Evolutionary conservation across 495 filamentous ascomycete species (phyloP).

Genomic region (Hyphodiscus hymeniophilus): DNA sequence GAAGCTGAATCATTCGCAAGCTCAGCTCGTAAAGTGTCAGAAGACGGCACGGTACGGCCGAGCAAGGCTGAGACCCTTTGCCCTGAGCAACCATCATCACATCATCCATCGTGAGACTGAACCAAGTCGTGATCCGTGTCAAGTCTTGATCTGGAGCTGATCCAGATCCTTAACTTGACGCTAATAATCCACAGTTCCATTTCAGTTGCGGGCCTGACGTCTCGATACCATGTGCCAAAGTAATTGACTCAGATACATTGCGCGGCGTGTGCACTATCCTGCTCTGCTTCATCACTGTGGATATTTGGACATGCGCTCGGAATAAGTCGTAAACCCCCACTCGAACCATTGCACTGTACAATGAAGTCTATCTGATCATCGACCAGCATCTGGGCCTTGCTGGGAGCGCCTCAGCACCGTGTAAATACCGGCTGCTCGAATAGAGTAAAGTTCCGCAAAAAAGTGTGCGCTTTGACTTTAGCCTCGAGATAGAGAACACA

Average conservation of each 20-base stretch:
- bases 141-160: not conserved
- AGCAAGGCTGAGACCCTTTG: constrained; percentile 7
- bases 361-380: too few relatives aligned
- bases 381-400: not conserved
- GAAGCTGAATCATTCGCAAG: constrained; percentile 1
- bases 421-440: constrained; percentile 13
- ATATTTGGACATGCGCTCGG: too few relatives aligned
- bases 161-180: not conserved
- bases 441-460: constrained; percentile 5
- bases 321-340: constrained; percentile 3
- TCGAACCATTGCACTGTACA: not conserved
- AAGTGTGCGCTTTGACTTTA: constrained; percentile 5
- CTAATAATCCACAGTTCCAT: not conserved
- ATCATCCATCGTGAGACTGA: not conserved
- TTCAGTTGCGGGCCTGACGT: too few relatives aligned
- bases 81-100: constrained; percentile 4
- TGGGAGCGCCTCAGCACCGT: not conserved
- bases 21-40: not conserved
- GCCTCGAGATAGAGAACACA: not conserved
- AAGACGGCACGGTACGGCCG: constrained; percentile 2
- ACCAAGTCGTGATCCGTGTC: not conserved
- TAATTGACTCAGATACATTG: too few relatives aligned
- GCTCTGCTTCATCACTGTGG: too few relatives aligned
- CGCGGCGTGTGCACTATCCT: too few relatives aligned
- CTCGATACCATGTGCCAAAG: too few relatives aligned